Conservation (phyloP, 148 eudicot species). For the Rhododendron ferrugineum region DNA sequence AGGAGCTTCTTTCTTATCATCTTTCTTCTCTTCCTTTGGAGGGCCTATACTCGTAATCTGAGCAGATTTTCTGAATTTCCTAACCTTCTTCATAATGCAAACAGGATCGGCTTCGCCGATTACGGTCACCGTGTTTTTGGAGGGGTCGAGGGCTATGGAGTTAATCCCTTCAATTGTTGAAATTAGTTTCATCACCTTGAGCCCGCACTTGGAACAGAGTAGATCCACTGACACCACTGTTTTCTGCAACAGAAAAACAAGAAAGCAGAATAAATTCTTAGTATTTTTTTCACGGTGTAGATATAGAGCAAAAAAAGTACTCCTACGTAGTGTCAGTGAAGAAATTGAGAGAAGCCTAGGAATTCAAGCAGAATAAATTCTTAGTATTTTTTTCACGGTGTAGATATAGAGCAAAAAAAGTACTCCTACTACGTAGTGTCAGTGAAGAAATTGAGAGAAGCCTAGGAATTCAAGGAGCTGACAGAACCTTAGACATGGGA, state of each 20-base stretch:
- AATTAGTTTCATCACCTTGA: slow-evolving; percentile 28
- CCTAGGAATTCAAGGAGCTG: background rate
- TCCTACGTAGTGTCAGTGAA: background rate
- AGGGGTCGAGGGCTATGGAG: slow-evolving; percentile 27
- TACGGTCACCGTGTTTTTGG: slow-evolving; percentile 22
- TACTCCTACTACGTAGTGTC: background rate
- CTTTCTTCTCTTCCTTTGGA: slow-evolving; percentile 30
- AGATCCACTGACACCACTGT: slow-evolving; percentile 34
- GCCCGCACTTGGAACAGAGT: slow-evolving; percentile 26
- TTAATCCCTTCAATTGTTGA: slow-evolving; percentile 28
- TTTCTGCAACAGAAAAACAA: slow-evolving; percentile 27
- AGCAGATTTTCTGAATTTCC: slow-evolving; percentile 29
- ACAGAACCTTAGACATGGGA: slow-evolving; percentile 16
- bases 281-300: background rate
- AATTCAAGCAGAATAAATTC: background rate
- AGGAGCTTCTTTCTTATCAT: slow-evolving; percentile 14
- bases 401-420: background rate
- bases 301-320: background rate
- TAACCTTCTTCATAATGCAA: slow-evolving; percentile 26
- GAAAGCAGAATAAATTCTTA: background rate
- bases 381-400: background rate
- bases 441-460: background rate
- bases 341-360: background rate
- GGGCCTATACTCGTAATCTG: slow-evolving; percentile 26
- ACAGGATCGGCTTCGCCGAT: slow-evolving; percentile 32